Base-by-base conservation (phyloP, 2,329 filamentous ascomycete species). In the Triangularia verruculosa region DNA sequence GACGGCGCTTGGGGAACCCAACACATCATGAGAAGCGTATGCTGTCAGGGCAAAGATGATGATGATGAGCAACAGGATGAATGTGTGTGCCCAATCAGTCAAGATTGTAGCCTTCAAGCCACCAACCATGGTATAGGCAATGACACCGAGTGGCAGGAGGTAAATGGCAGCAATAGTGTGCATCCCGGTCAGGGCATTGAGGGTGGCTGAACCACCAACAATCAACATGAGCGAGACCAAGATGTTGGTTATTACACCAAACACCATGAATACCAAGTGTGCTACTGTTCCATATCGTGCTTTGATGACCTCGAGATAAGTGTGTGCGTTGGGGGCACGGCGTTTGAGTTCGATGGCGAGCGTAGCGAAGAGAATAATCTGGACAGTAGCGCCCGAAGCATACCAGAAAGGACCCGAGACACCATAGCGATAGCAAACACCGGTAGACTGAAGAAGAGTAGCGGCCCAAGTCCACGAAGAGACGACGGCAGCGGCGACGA, bases 381-480 rank as follows among this genome's bases (percentile, higher is more conserved):
- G 92, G 5, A 95, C 91, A 0, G 89, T 93, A 11, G 91, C 92
- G n/a, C 89, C 85, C 1, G 80, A 83, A 0, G 84, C 86, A 71
- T 89, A 89, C 83, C 83, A 86, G 54, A 83, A 83, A 9, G 79
- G 78, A 13, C 86, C 87, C 0, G 84, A 82, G 43, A 90, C 82
- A 12, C 88, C 90, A 72, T 94, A 94, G 66, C 86, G 82, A 75
- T 96, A 96, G 66, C 91, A 91, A 17, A 96, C 90, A n/a, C 88
- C 86, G 0, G 90, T 89, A 1, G 86, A 90, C 72, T 95, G 91
- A 2, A 95, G 81, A 1, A 94, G 80, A 0, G 91, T 95, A 22
- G 91, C 92, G 0, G 92, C 92, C 92, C 92, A 96, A 0, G 93
- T 96, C 93, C 93, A 97, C 4, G 89, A 93, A 15, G 90, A 93